Percentiles rank a stretch among this genome's conserved stretches.
phyloP scores from a whole-genome alignment of 352 stramenopile species.

The Globisporangium mamillatum region DNA sequence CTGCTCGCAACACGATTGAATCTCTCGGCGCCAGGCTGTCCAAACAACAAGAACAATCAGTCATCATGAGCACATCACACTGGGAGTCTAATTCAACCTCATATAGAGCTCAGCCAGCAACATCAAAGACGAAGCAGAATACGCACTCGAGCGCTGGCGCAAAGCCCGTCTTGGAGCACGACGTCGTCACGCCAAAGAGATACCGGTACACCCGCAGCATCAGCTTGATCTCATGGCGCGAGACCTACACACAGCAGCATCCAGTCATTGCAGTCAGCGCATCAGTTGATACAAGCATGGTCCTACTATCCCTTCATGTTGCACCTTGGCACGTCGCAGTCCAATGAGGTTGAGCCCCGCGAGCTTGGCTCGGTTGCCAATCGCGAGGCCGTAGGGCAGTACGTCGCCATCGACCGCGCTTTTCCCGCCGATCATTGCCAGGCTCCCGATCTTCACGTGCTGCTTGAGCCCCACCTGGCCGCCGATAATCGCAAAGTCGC shows the following conservation, averaged over 20 bases:
- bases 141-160: constrained; percentile 70
- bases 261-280: background rate
- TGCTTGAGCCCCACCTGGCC: constrained; percentile 81
- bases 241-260: constrained; percentile 26
- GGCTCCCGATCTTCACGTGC: constrained; percentile 58
- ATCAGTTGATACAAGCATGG: background rate
- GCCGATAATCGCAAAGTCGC: constrained; percentile 71
- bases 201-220: constrained; percentile 79
- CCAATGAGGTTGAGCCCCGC: constrained; percentile 75
- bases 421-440: constrained; percentile 78
- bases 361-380: constrained; percentile 78
- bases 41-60: constrained; percentile 5
- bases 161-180: constrained; percentile 61
- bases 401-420: constrained; percentile 83
- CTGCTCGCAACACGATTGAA: constrained; percentile 49
- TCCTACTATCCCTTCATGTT: background rate
- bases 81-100: background rate
- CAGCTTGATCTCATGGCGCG: constrained; percentile 66
- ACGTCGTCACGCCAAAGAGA: constrained; percentile 52
- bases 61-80: background rate
- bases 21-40: constrained; percentile 50
- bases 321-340: constrained; percentile 52
- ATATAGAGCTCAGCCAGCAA: background rate
- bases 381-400: constrained; percentile 69
- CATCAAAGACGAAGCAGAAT: background rate